Conservation (phyloP, 192 early-diverging fungal species). For the Fimicolochytrium jonesii region DNA sequence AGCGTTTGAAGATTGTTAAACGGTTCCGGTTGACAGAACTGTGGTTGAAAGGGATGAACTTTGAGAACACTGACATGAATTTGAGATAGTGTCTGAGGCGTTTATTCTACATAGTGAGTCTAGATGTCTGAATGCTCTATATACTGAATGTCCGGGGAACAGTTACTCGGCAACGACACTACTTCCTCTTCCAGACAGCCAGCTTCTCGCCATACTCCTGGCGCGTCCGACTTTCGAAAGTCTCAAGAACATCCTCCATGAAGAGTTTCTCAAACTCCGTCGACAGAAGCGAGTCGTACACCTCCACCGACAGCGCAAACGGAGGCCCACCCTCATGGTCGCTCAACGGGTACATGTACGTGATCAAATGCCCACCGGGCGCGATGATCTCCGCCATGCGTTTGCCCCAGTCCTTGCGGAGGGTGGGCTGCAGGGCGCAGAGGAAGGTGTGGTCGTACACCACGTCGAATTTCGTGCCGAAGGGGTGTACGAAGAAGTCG, state of each 20-base stretch:
- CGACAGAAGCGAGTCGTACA: conserved; percentile 44
- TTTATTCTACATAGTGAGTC: too few relatives aligned
- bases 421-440: conserved; percentile 66
- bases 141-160: too few relatives aligned
- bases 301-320: conserved; percentile 57
- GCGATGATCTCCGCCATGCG: conserved; percentile 62
- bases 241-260: not conserved
- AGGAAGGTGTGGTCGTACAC: conserved; percentile 87
- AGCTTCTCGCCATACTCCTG: conserved; percentile 6
- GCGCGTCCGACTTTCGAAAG: not conserved
- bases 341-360: conserved; percentile 72
- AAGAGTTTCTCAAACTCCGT: conserved; percentile 25
- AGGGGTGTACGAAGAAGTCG: conserved; percentile 68
- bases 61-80: too few relatives aligned
- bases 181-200: conserved; percentile 11
- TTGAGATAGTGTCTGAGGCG: too few relatives aligned
- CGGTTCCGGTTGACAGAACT: too few relatives aligned
- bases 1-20: too few relatives aligned
- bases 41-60: too few relatives aligned
- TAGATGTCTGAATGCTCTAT: too few relatives aligned
- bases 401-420: conserved; percentile 60
- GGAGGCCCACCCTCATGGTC: conserved; percentile 65
- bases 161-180: too few relatives aligned
- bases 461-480: conserved; percentile 52
- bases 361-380: conserved; percentile 65